These are phyloP conservation scores for Ophiosphaerella herpotricha DNA, from an alignment of 2,329 filamentous ascomycete genomes.

Conservation along the genomic window DNA sequence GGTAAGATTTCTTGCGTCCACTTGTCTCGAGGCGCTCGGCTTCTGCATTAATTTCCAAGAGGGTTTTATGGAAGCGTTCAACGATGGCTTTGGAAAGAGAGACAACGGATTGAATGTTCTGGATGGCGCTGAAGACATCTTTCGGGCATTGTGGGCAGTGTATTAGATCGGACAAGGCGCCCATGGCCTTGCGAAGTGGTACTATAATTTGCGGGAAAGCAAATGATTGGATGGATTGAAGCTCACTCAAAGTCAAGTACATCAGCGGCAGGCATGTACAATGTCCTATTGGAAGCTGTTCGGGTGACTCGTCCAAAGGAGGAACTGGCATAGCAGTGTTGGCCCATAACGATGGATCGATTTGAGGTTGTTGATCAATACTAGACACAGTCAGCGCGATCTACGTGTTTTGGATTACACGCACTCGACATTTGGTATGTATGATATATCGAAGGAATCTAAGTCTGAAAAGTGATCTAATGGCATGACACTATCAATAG, in stretches of 20 bases:
- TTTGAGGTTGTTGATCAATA: slow-evolving; percentile 15
- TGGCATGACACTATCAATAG: slow-evolving; percentile 5
- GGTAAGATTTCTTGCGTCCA: slow-evolving; percentile 48
- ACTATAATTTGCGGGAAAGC: slow-evolving; percentile 51
- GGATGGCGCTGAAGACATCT: slow-evolving; percentile 49
- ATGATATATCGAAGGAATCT: slow-evolving; percentile 2
- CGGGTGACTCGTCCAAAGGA: not conserved
- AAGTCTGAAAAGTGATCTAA: not conserved
- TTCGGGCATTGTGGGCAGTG: slow-evolving; percentile 50
- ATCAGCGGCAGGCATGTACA: slow-evolving; percentile 54
- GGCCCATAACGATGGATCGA: slow-evolving; percentile 38
- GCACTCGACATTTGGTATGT: slow-evolving; percentile 17
- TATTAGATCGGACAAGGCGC: slow-evolving; percentile 46
- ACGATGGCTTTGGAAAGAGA: slow-evolving; percentile 50
- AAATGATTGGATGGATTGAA: slow-evolving; percentile 46
- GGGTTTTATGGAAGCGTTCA: slow-evolving; percentile 48
- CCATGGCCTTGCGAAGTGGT: slow-evolving; percentile 49
- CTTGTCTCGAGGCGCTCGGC: slow-evolving; percentile 34
- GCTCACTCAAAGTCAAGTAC: slow-evolving; percentile 50
- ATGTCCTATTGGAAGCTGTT: slow-evolving; percentile 9
- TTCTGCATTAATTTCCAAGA: slow-evolving; percentile 49
- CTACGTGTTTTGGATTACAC: not conserved
- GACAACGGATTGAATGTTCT: slow-evolving; percentile 51
- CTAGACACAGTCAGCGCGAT: slow-evolving; percentile 6
- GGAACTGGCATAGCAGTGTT: not conserved